Percentiles rank a stretch among this genome's conserved stretches.
Evolutionary conservation across 139 green algal species (phyloP).

Genomic region (Bryopsis sp.): DNA sequence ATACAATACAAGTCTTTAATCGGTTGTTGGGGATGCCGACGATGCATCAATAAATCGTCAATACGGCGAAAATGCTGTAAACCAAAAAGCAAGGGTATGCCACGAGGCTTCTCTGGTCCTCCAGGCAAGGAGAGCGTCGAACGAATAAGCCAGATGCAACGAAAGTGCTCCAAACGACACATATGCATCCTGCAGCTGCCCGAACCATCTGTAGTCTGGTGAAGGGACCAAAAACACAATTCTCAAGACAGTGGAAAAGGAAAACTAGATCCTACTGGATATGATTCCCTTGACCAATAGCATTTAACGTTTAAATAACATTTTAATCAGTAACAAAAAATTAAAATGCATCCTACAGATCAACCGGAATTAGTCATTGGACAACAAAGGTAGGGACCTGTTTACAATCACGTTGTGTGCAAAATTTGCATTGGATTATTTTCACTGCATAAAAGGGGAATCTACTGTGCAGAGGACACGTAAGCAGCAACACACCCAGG

Average conservation of each 20-base stretch:
- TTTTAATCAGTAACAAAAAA: no score
- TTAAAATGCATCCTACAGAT: no score
- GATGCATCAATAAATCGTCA: constrained; percentile 64
- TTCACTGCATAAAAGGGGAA: no score
- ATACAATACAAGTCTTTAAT: no score
- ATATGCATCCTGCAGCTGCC: constrained; percentile 31
- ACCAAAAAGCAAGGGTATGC: constrained; percentile 73
- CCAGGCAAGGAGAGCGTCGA: constrained; percentile 41
- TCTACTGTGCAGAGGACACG: no score
- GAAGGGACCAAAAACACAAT: neutral
- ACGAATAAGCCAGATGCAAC: constrained; percentile 61
- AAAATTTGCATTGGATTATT: no score
- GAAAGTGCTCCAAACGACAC: constrained; percentile 54
- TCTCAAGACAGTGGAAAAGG: neutral
- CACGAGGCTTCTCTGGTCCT: constrained; percentile 53
- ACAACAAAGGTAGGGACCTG: no score
- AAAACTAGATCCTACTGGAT: neutral
- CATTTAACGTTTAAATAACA: no score
- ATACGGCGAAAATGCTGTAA: constrained; percentile 70
- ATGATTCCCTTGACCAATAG: no score
- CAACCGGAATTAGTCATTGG: no score
- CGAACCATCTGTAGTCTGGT: neutral
- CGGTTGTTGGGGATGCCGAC: no score
- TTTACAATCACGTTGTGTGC: no score
- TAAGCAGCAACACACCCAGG: constrained; percentile 43